phyloP scores from a whole-genome alignment of 495 filamentous ascomycete species.

The Tuber indicum region DNA sequence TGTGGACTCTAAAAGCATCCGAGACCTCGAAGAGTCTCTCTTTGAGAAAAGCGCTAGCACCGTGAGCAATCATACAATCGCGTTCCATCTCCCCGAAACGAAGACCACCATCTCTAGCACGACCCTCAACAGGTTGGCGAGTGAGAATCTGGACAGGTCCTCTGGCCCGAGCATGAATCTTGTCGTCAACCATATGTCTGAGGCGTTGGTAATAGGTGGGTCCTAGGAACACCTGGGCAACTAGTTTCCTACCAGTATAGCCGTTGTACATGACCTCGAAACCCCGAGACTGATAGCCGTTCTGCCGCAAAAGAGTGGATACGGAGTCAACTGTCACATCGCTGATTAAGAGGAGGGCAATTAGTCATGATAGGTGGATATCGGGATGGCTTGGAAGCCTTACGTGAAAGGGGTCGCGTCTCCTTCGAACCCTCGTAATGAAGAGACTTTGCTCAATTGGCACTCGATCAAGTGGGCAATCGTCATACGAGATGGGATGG shows the following conservation, averaged over 20 bases:
- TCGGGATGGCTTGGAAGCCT: not conserved
- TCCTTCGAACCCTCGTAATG: constrained; percentile 84
- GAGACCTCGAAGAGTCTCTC: constrained; percentile 90
- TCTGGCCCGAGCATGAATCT: constrained; percentile 94
- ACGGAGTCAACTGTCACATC: constrained; percentile 93
- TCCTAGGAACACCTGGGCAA: constrained; percentile 90
- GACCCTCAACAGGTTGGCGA: constrained; percentile 94
- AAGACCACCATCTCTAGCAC: constrained; percentile 93
- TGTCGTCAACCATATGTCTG: constrained; percentile 99
- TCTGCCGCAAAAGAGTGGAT: constrained; percentile 78
- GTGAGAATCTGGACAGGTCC: constrained; percentile 97
- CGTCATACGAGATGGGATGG: constrained; percentile 99
- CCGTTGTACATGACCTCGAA: constrained; percentile 99
- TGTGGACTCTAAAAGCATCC: constrained; percentile 96
- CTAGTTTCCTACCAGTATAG: constrained; percentile 86
- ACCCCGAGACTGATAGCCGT: constrained; percentile 92
- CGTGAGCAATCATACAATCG: constrained; percentile 99
- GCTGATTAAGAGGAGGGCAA: not conserved
- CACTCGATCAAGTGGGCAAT: constrained; percentile 99
- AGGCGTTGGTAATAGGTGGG: constrained; percentile 99
- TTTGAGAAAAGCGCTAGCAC: constrained; percentile 92
- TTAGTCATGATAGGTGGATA: not conserved
- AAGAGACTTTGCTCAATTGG: constrained; percentile 87
- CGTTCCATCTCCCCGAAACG: constrained; percentile 99
- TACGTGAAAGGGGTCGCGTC: constrained; percentile 92